These are phyloP conservation scores for Condylostoma magnum DNA, from an alignment of 169 alveolate species.

Conservation along the genomic window DNA sequence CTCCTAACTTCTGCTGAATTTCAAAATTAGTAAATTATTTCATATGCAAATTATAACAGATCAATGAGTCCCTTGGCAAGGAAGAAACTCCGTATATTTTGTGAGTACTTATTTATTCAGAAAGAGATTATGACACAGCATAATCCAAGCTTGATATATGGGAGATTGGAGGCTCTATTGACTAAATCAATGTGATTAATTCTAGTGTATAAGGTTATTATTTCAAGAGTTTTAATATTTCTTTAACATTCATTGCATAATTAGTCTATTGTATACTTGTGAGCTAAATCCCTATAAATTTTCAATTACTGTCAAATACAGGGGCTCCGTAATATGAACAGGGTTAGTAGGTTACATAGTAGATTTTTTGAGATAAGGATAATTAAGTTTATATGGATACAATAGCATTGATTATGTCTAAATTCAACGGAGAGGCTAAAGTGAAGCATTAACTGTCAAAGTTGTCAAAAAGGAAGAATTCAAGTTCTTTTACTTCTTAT, in stretches of 20 bases:
- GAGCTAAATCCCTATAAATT: slow-evolving; percentile 1
- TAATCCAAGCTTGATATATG: background rate
- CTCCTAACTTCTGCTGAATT: background rate
- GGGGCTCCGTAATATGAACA: slow-evolving; percentile 9
- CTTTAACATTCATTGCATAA: background rate
- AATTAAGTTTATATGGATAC: background rate
- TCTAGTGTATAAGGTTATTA: background rate
- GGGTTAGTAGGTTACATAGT: background rate
- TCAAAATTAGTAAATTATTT: background rate
- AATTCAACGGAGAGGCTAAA: background rate
- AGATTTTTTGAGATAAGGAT: background rate
- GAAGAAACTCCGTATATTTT: background rate
- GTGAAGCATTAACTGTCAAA: background rate
- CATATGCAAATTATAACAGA: background rate
- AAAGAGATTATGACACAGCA: background rate
- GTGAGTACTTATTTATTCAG: background rate
- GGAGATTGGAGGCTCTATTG: background rate
- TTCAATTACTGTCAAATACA: background rate
- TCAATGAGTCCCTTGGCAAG: background rate
- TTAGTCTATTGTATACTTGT: background rate
- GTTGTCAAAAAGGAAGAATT: background rate
- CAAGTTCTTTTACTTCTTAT: background rate
- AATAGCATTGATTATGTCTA: background rate
- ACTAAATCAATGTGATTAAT: background rate
- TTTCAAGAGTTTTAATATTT: background rate